phyloP scores from a whole-genome alignment of 2,329 filamentous ascomycete genomes.

The Cordyceps sp. region DNA sequence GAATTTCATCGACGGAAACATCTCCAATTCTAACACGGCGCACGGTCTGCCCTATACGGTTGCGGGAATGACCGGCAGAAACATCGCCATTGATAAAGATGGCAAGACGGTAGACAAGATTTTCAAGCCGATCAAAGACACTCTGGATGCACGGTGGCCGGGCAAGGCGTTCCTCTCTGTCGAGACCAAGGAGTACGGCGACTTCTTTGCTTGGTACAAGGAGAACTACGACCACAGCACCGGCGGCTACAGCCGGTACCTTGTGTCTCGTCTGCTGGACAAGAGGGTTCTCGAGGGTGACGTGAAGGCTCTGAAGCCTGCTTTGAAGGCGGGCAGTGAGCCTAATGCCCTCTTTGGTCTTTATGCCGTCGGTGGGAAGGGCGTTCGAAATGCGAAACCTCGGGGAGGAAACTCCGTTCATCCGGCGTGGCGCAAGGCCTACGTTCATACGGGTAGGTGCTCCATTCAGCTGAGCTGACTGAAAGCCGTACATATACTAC shows the following conservation, averaged over 20 bases:
- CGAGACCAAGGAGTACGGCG: conserved; percentile 9
- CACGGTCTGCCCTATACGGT: conserved; percentile 14
- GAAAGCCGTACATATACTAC: too few relatives aligned
- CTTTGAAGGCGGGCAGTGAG: conserved; percentile 17
- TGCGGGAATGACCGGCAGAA: conserved; percentile 16
- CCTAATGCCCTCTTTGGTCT: conserved; percentile 12
- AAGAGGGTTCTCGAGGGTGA: conserved; percentile 17
- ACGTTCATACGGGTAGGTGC: conserved; percentile 22
- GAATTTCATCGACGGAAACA: conserved; percentile 18
- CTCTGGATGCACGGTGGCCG: conserved; percentile 20
- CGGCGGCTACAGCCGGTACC: conserved; percentile 17
- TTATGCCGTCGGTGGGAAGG: conserved; percentile 26
- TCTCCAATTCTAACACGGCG: conserved; percentile 19
- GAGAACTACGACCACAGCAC: conserved; percentile 16
- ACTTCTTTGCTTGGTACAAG: conserved; percentile 20
- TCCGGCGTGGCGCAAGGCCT: conserved; percentile 32
- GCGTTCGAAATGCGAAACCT: conserved; percentile 23
- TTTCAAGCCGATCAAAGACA: conserved; percentile 18
- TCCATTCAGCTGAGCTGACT: too few relatives aligned
- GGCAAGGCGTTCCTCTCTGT: conserved; percentile 7
- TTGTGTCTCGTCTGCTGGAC: conserved; percentile 28
- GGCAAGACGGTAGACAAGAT: conserved; percentile 9
- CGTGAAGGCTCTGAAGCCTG: conserved; percentile 15
- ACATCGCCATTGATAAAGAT: conserved; percentile 21
- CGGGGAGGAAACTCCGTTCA: conserved; percentile 28